Base-by-base conservation (phyloP, 805 yeast species). In the Lipomyces starkeyi region DNA sequence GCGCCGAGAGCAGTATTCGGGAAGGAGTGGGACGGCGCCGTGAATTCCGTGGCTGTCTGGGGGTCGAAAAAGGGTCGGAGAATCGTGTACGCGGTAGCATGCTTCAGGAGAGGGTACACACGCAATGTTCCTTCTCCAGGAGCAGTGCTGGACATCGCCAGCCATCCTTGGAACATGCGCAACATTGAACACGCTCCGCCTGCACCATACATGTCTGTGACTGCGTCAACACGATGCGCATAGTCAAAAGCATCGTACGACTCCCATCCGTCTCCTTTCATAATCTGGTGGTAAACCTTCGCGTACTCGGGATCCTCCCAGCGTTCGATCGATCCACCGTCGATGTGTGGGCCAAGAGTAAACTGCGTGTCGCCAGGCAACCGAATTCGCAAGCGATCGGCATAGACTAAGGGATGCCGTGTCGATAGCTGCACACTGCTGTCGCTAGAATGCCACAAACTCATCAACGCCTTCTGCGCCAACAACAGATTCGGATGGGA, bases 151-250 rank as follows among this genome's bases (percentile, higher is more conserved):
- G 80, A 76, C 65, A 83, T 73, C 2, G 83, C 77, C 20, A 82
- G 70, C 84, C 85, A 83, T 6, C 84, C 84, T 72, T 83, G 85
- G 57, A 81, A 79, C 3, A 82, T 74, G 62, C 85, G 76, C 71
- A 82, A 81, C 17, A 77, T 76, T 14, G 80, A 74, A 69, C 83
- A 80, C n/a, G 70, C 67, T 2, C 75, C 71, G 27, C 59, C 72
- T 20, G 73, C 71, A 54, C 76, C 76, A 69, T 82, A 80, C 59
- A 79, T 69, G 62, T 80, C 79, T 63, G 77, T 76, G 9, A 73
- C 73, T 0, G 82, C 82, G 32, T 73, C 67, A 11, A 79, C 74
- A 34, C 84, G 73, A 43, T 77, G 76, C 25, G 78, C 78, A 20
- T 78, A 74, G 62, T 79, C 78, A 58, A 71, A 81, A 6, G 84